A percentile compares a stretch with the other conserved stretches of the same genome.
Evolutionary conservation across 345 rosid genomes (phyloP).

Genomic region (Syzygium aromaticum): DNA sequence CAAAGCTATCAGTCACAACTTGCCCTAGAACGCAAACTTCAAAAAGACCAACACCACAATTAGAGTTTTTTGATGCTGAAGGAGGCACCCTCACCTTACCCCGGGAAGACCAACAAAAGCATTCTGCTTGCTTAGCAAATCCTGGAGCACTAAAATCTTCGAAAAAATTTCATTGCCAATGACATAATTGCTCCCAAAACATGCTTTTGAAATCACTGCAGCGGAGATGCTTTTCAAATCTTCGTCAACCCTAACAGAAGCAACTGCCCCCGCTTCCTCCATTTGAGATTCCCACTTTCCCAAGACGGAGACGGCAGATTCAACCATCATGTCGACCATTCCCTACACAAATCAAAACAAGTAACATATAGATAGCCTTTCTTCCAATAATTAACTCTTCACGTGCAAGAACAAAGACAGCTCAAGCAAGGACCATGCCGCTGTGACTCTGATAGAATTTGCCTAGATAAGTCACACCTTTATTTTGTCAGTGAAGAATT

Average conservation of each 20-base stretch:
- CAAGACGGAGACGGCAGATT: constrained; percentile 1
- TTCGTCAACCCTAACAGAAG: constrained; percentile 1
- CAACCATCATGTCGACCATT: constrained; percentile 17
- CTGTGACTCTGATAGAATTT: background rate
- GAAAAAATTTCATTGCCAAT: constrained; percentile 13
- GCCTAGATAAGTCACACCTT: constrained; percentile 1
- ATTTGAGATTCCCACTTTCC: constrained; percentile 6
- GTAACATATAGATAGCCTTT: background rate
- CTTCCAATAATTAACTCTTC: background rate
- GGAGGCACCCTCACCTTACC: background rate
- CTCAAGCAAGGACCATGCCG: background rate
- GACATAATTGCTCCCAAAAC: constrained; percentile 17
- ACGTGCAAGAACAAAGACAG: background rate
- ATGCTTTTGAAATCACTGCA: constrained; percentile 20
- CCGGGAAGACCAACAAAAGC: background rate
- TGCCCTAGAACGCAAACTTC: background rate
- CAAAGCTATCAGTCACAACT: background rate
- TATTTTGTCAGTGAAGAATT: constrained; percentile 14
- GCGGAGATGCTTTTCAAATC: constrained; percentile 14
- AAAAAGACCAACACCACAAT: background rate
- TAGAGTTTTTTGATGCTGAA: background rate
- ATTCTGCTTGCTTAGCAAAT: background rate
- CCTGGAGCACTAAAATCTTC: constrained; percentile 7
- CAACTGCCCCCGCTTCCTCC: constrained; percentile 7
- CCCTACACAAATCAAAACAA: background rate